Conservation (phyloP, 2,329 filamentous ascomycete species). For the Cytospora paraplurivora region DNA sequence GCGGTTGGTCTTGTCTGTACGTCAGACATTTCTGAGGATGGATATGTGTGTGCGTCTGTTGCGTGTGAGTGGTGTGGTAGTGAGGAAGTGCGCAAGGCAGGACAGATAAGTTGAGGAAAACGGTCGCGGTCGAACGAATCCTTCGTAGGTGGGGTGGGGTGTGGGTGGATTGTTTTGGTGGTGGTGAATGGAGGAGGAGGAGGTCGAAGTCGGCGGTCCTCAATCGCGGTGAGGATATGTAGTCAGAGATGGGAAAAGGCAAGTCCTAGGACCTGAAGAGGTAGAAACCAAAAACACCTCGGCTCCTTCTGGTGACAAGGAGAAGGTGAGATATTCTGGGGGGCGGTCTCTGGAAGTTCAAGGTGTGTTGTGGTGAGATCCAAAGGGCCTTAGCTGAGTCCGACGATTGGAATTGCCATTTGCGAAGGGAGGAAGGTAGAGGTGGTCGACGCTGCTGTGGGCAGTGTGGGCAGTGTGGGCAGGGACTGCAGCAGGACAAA, state of each 20-base stretch:
- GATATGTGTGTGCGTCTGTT: slow-evolving; percentile 32
- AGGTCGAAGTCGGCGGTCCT: slow-evolving; percentile 11
- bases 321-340: not conserved
- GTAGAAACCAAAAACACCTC: slow-evolving; percentile 12
- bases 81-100: slow-evolving; percentile 17
- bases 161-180: slow-evolving; percentile 15
- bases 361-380: slow-evolving; percentile 17
- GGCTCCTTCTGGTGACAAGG: slow-evolving; percentile 19
- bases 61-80: slow-evolving; percentile 1
- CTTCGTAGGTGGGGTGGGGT: not conserved
- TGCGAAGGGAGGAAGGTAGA: slow-evolving; percentile 21
- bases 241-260: slow-evolving; percentile 6
- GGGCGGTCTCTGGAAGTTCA: slow-evolving; percentile 17
- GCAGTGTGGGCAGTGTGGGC: slow-evolving; percentile 1
- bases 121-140: slow-evolving; percentile 14
- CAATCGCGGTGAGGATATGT: slow-evolving; percentile 15
- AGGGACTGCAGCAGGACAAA: slow-evolving; percentile 17
- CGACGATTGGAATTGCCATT: slow-evolving; percentile 23
- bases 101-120: slow-evolving; percentile 3
- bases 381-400: slow-evolving; percentile 22
- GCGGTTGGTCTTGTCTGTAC: slow-evolving; percentile 81
- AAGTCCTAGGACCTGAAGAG: slow-evolving; percentile 10
- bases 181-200: slow-evolving; percentile 8
- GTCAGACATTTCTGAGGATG: slow-evolving; percentile 80
- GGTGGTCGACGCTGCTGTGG: slow-evolving; percentile 13